Base-by-base conservation (phyloP, 225 moss, liverwort and hornwort species). In the Lunularia cruciata region DNA sequence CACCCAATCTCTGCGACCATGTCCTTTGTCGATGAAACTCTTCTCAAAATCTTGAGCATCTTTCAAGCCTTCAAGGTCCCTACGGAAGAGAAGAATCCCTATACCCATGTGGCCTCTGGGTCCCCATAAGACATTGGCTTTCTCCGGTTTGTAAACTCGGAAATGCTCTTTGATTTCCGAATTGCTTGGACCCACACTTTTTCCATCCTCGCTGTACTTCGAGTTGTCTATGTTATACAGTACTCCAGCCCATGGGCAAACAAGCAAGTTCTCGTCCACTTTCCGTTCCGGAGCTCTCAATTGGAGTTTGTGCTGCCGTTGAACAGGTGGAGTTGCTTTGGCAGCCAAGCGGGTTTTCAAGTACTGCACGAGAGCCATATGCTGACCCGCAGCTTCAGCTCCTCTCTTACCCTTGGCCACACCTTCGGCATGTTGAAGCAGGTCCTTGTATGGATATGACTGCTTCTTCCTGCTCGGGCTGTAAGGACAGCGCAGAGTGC, bases 11-110 rank as follows among this genome's bases (percentile, higher is more conserved):
- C 65, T 68, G 19, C 87, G 88, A 45, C 86, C 88, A 15, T 75
- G 79, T 22, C 68, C 82, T 28, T 60, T 68, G 1, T 74, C 61
- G 14, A 74, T 73, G 58, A 90, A 93, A 34, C 75, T 79, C 6
- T 78, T 77, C 73, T 93, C 90, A 33, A 93, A 86, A 0, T 89
- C 92, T 69, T 89, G 86, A 11, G 87, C 89, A 70, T 92, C 89
- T 56, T 84, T 89, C 31, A 88, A 76, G 3, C 86, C 90, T 43
- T 82, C 85, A 70, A 88, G 78, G 3, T 76, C 76, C 66, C 82
- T 82, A 27, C 77, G 77, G 40, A 93, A 93, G 23, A 61, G 62
- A 35, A 93, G 54, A 7, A 90, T 73, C 40, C 78, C 83, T 65
- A 82, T 52, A 18, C 92, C 92, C 32, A 79, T 33, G 72, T 93